A percentile compares a stretch with the other conserved stretches of the same genome.
Conservation (phyloP, 257 asterid species). For the Thymus quinquecostatus region DNA sequence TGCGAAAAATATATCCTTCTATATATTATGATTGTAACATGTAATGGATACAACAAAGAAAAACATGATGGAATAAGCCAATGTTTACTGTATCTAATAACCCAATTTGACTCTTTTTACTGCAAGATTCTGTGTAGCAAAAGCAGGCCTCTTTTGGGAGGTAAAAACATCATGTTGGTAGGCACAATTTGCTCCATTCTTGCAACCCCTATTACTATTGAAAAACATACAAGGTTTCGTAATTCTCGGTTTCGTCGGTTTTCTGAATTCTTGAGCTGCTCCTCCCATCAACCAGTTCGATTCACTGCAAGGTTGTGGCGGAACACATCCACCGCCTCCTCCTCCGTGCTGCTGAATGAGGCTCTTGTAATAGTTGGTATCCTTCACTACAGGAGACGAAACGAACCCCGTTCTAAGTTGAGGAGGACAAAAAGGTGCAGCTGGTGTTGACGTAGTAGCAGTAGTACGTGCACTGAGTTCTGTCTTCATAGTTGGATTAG, state of each 20-base stretch:
- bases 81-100: neutral
- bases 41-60: neutral
- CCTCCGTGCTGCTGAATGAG: slow-evolving; percentile 24
- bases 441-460: neutral
- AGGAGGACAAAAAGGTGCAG: neutral
- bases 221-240: slow-evolving; percentile 19
- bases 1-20: neutral
- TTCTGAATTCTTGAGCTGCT: neutral
- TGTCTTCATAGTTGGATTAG: neutral
- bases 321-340: neutral
- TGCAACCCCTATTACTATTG: slow-evolving; percentile 10
- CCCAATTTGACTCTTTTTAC: slow-evolving; percentile 11
- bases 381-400: neutral
- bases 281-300: neutral
- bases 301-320: neutral
- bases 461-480: neutral
- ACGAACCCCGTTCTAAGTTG: neutral
- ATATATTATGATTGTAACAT: neutral
- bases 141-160: neutral
- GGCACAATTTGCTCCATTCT: slow-evolving; percentile 5
- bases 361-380: slow-evolving; percentile 9
- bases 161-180: neutral
- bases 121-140: neutral
- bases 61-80: neutral
- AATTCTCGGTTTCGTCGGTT: neutral